Base-by-base conservation (phyloP, 2,329 filamentous ascomycete species). In the Colletotrichum echinochloae region DNA sequence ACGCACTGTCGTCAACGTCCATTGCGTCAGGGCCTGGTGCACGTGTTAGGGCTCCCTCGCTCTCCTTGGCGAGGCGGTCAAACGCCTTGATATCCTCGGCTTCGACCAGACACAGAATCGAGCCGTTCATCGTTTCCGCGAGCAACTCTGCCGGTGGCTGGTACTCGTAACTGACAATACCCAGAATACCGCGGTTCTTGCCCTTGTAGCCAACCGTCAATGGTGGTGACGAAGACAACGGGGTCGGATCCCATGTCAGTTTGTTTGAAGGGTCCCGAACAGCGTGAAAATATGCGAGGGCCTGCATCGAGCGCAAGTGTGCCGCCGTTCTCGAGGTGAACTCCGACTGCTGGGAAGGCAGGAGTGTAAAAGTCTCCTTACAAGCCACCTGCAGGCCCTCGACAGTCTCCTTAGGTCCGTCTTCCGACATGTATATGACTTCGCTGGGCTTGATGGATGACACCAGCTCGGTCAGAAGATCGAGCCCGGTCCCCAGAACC, bases 251-350 rank as follows among this genome's bases (percentile, higher is more conserved):
- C 87, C 90, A 93, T 54, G 77, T 78, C 26, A 79, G 59, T 63
- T 73, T 71, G 72, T 51, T 60, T 49, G n/a, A 74, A 73, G 28
- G 68, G 69, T 37, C 55, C 64, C 37, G 68, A 66, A 57, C 59
- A 39, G 51, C 73, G 76, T 95, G 93, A 75, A 95, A 94, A 75
- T 95, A 95, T 0, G 92, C 91, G 85, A 94, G 90, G n/a, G 86
- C 89, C 74, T 94, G 92, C 91, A 95, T 94, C 7, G 87, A 86
- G 60, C 92, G 84, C 3, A 93, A 79, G 71, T 95, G 90, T 0
- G 88, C 85, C 0, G 91, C 86, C 12, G 90, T 92, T 46, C 90
- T 84, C 3, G 86, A 82, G 1, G 84, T 84, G 49, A 83, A 83
- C 49, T 89, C 86, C n/a, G 84, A 84, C 11, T 85, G 79, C 74